Conservation (phyloP, 164 flowering plant species). For the Malania oleifera region DNA sequence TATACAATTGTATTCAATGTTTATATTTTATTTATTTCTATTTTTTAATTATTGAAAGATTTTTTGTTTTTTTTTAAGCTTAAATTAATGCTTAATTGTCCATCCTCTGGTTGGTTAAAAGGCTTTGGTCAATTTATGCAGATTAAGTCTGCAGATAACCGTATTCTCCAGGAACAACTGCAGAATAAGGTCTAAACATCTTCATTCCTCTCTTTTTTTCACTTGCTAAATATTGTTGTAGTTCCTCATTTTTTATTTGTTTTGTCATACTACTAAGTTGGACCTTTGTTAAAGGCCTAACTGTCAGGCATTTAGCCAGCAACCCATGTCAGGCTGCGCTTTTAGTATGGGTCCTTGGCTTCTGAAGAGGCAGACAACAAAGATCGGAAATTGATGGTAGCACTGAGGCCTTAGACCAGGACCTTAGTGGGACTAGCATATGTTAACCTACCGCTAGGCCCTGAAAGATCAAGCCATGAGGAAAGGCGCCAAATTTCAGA, state of each 20-base stretch:
- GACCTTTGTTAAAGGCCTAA: background rate
- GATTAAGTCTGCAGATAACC: constrained; percentile 94
- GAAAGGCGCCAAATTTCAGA: too few relatives aligned
- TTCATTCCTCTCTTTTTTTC: background rate
- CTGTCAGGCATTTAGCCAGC: background rate
- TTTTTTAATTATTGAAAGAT: background rate
- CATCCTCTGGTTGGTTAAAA: background rate
- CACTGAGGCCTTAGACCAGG: too few relatives aligned
- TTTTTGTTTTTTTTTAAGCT: background rate
- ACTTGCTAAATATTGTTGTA: background rate
- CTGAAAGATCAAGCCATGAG: too few relatives aligned
- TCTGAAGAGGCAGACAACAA: too few relatives aligned
- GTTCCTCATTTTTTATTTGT: background rate
- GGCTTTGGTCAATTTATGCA: constrained; percentile 28
- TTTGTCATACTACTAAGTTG: background rate
- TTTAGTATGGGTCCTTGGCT: too few relatives aligned
- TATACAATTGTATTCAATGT: too few relatives aligned
- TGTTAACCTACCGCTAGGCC: too few relatives aligned
- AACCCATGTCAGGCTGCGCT: too few relatives aligned
- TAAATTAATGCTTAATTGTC: too few relatives aligned
- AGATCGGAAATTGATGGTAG: too few relatives aligned
- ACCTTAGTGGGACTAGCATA: too few relatives aligned
- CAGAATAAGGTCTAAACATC: constrained; percentile 60
- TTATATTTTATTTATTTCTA: too few relatives aligned
- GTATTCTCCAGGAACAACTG: constrained; percentile 87